A percentile compares a stretch with the other conserved stretches of the same genome.
These are phyloP conservation scores for Boletus rufocinnamomeus DNA, from an alignment of 768 basidiomycete genomes.

Conservation along the genomic window DNA sequence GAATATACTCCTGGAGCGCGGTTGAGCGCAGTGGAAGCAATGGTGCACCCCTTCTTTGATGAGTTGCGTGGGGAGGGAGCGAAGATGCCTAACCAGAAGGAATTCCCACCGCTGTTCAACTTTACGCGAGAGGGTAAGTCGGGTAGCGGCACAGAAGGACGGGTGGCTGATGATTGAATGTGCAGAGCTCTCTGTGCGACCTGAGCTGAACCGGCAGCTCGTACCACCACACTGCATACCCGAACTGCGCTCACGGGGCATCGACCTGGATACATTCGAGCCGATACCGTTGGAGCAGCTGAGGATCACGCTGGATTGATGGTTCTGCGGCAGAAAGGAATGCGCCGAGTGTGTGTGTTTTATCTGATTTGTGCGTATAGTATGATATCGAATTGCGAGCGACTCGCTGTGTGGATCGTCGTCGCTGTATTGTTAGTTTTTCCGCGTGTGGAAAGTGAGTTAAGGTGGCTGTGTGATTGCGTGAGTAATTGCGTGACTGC, in stretches of 20 bases:
- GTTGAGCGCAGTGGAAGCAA: constrained; percentile 85
- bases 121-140: constrained; percentile 92
- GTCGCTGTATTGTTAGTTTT: constrained; percentile 33
- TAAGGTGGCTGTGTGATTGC: constrained; percentile 24
- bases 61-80: constrained; percentile 89
- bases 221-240: constrained; percentile 90
- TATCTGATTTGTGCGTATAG: constrained; percentile 39
- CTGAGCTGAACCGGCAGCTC: constrained; percentile 89
- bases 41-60: constrained; percentile 97
- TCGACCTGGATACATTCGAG: constrained; percentile 88
- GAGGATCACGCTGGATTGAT: constrained; percentile 90
- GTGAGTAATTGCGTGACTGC: constrained; percentile 3
- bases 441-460: not conserved
- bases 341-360: constrained; percentile 13
- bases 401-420: constrained; percentile 25
- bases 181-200: constrained; percentile 92
- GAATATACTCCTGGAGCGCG: constrained; percentile 98
- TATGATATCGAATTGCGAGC: constrained; percentile 38
- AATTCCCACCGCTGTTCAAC: constrained; percentile 92
- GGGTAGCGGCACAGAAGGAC: not conserved
- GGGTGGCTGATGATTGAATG: constrained; percentile 9
- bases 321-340: constrained; percentile 32
- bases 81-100: constrained; percentile 95
- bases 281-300: constrained; percentile 98
- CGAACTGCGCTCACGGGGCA: constrained; percentile 82